These are phyloP conservation scores for Carex cristatella DNA, from an alignment of 176 grass and related monocot species.

Conservation along the genomic window DNA sequence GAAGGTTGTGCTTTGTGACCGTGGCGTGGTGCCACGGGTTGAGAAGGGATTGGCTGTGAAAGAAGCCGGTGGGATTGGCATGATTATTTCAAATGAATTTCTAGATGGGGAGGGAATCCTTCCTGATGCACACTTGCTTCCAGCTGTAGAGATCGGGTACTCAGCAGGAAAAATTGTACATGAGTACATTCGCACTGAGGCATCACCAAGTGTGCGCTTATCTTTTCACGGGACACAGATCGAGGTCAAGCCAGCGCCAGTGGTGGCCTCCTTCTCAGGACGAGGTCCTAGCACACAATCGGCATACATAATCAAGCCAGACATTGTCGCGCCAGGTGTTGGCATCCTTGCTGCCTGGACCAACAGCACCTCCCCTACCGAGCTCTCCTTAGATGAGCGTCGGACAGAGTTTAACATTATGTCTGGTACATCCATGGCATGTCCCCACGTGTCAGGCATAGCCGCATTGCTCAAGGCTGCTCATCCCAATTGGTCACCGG, in stretches of 20 bases:
- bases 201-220: slow-evolving; percentile 45
- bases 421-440: slow-evolving; percentile 92
- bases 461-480: slow-evolving; percentile 78
- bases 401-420: slow-evolving; percentile 96
- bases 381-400: slow-evolving; percentile 42
- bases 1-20: slow-evolving; percentile 86
- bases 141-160: not conserved
- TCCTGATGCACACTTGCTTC: slow-evolving; percentile 29
- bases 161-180: slow-evolving; percentile 57
- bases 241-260: slow-evolving; percentile 80
- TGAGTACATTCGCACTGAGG: slow-evolving; percentile 33
- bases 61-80: slow-evolving; percentile 68
- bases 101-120: slow-evolving; percentile 46
- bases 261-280: slow-evolving; percentile 85
- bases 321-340: slow-evolving; percentile 77
- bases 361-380: slow-evolving; percentile 52
- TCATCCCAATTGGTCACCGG: slow-evolving; percentile 72
- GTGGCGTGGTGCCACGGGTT: slow-evolving; percentile 79
- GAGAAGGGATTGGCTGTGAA: slow-evolving; percentile 83
- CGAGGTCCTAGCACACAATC: slow-evolving; percentile 70
- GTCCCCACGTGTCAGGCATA: slow-evolving; percentile 76
- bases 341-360: slow-evolving; percentile 97
- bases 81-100: slow-evolving; percentile 62
- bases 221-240: slow-evolving; percentile 60
- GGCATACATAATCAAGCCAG: slow-evolving; percentile 79